phyloP scores from a whole-genome alignment of 148 eudicot genomes.

The Spergularia bocconei region DNA sequence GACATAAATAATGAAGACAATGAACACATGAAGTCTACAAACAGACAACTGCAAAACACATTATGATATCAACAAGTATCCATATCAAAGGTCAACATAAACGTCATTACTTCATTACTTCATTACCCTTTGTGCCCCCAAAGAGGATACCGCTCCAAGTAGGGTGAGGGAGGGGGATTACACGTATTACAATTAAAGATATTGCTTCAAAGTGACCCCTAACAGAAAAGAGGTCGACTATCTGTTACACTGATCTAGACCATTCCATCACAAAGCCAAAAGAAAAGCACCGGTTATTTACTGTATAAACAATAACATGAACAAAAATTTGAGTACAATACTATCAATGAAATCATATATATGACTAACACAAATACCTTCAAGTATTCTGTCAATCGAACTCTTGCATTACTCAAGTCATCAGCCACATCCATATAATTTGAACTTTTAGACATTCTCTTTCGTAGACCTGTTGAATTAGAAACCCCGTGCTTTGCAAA shows the following conservation, averaged over 20 bases:
- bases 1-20: neutral
- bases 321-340: neutral
- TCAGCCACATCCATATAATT: conserved; percentile 22
- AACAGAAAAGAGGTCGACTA: too few species aligned
- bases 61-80: too few species aligned
- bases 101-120: too few species aligned
- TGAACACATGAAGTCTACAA: neutral
- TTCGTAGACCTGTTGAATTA: conserved; percentile 28
- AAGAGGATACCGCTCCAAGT: too few species aligned
- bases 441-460: conserved; percentile 21
- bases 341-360: neutral
- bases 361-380: conserved; percentile 41
- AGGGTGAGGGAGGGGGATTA: too few species aligned
- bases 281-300: neutral
- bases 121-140: too few species aligned
- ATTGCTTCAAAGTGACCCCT: too few species aligned
- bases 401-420: conserved; percentile 37
- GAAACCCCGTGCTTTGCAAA: conserved; percentile 48
- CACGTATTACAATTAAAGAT: too few species aligned
- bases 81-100: too few species aligned
- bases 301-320: neutral
- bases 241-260: too few species aligned
- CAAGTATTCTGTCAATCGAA: conserved; percentile 65
- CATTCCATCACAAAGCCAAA: too few species aligned
- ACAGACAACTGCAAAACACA: too few species aligned